phyloP scores from a whole-genome alignment of 257 asterid species.

The Pogostemon cablin region DNA sequence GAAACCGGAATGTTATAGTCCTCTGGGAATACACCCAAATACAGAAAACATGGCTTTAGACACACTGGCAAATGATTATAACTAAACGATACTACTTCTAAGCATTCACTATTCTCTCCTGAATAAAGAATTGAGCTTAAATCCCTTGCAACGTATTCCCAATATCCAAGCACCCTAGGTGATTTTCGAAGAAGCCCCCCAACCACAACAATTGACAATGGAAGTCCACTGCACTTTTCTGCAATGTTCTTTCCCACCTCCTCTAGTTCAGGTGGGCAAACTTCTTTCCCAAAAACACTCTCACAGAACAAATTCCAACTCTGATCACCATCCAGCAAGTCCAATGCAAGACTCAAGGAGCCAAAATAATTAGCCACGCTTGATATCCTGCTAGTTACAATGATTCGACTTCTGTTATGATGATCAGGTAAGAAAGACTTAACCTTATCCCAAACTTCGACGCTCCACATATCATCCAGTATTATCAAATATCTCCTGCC shows the following conservation, averaged over 20 bases:
- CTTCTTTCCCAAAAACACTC: not conserved
- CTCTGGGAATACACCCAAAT: not conserved
- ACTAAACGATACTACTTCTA: not conserved
- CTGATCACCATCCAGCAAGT: not conserved
- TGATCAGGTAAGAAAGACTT: not conserved
- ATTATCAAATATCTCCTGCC: not conserved
- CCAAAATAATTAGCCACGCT: not conserved
- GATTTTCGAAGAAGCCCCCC: conserved; percentile 9
- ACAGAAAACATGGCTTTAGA: conserved; percentile 2
- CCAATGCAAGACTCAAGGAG: not conserved
- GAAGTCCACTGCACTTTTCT: not conserved
- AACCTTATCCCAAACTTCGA: conserved; percentile 3
- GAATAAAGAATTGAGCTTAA: not conserved
- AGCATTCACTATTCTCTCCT: not conserved
- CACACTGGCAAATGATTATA: not conserved
- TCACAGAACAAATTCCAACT: conserved; percentile 6
- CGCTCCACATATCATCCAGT: conserved; percentile 16
- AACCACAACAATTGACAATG: not conserved
- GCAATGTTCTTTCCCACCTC: not conserved
- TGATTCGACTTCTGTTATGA: not conserved
- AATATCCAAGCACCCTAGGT: not conserved
- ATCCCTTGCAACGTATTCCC: not conserved
- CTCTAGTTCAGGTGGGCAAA: conserved; percentile 2
- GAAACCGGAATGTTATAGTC: conserved; percentile 1
- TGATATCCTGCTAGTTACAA: conserved; percentile 8